Percentiles rank a stretch among this genome's conserved stretches.
These are phyloP conservation scores for Dalbergia cultrata DNA, from an alignment of 306 rosid species.

Conservation along the genomic window DNA sequence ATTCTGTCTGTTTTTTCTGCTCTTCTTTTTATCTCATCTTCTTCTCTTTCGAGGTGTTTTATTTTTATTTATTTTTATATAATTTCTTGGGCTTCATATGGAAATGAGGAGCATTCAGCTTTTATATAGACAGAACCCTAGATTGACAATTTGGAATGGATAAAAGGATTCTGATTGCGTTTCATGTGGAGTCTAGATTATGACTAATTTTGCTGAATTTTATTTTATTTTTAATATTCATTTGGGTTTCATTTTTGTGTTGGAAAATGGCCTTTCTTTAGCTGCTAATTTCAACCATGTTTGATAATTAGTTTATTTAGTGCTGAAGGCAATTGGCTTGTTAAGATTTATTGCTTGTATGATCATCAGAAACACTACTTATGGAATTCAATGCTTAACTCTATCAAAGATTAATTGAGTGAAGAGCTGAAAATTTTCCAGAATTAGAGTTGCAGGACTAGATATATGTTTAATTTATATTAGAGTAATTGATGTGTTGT, in stretches of 20 bases:
- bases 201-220: background rate
- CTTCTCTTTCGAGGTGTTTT: background rate
- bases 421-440: constrained; percentile 18
- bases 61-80: background rate
- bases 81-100: background rate
- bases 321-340: background rate
- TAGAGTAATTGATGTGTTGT: too few species aligned
- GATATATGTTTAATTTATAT: constrained; percentile 19
- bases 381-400: constrained; percentile 16
- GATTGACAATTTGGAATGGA: constrained; percentile 5
- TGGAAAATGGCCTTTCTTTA: background rate
- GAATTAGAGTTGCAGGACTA: constrained; percentile 11
- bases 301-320: background rate
- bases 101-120: background rate
- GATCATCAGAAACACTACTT: background rate
- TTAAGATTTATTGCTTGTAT: background rate
- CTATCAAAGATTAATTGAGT: constrained; percentile 7
- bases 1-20: background rate
- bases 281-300: background rate
- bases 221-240: too few species aligned
- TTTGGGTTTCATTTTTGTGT: background rate
- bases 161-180: constrained; percentile 9
- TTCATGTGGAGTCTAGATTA: constrained; percentile 3
- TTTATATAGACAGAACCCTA: constrained; percentile 14
- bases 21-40: background rate